These are phyloP conservation scores for Tylopilus sp. DNA, from an alignment of 1,284 basidiomycete genomes.

Conservation along the genomic window DNA sequence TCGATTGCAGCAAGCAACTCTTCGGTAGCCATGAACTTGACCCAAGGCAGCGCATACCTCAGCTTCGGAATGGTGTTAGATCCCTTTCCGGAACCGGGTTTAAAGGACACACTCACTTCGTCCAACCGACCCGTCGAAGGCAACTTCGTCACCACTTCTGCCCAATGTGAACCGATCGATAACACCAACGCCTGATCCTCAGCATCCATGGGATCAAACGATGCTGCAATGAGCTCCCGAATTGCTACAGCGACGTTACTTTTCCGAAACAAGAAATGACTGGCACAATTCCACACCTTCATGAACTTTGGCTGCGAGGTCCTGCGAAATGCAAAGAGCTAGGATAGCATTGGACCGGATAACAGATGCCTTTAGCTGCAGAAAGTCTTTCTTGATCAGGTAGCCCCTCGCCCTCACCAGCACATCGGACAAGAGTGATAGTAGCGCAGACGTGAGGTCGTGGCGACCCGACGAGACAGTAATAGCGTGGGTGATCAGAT, in stretches of 20 bases:
- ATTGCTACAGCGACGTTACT: conserved; percentile 29
- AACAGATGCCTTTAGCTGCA: conserved; percentile 41
- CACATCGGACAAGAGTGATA: conserved; percentile 38
- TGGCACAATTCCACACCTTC: conserved; percentile 32
- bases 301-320: conserved; percentile 21
- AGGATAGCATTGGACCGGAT: conserved; percentile 32
- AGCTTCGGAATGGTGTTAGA: conserved; percentile 27
- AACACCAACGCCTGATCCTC: conserved; percentile 31
- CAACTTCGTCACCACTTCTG: conserved; percentile 5
- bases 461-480: conserved; percentile 16
- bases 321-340: conserved; percentile 31
- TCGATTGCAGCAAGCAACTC: conserved; percentile 42
- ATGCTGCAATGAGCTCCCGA: conserved; percentile 24
- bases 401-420: conserved; percentile 25
- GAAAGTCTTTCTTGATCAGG: conserved; percentile 30
- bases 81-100: background rate
- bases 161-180: conserved; percentile 35
- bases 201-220: conserved; percentile 22
- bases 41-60: conserved; percentile 41
- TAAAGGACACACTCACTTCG: conserved; percentile 12
- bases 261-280: conserved; percentile 9
- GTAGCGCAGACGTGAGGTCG: conserved; percentile 24
- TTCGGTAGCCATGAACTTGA: conserved; percentile 41
- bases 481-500: conserved; percentile 41
- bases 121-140: conserved; percentile 15